A percentile compares a stretch with the other conserved stretches of the same genome.
Evolutionary conservation across 2,329 filamentous ascomycete species (phyloP).

Genomic region (Cladosporium halotolerans): DNA sequence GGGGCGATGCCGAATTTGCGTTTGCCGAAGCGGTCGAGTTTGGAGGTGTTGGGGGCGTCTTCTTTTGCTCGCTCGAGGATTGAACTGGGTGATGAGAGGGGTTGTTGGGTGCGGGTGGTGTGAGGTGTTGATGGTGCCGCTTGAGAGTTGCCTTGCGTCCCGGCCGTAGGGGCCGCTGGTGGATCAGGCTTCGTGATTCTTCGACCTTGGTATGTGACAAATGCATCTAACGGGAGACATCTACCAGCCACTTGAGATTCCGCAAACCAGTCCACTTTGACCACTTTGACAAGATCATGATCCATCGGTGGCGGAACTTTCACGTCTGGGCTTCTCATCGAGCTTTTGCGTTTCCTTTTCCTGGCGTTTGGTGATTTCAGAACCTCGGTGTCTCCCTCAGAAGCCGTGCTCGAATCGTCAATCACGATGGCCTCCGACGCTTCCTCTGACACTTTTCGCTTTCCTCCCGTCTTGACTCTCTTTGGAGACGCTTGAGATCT

Average conservation of each 20-base stretch:
- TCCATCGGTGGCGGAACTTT: background rate
- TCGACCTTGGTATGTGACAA: slow-evolving; percentile 47
- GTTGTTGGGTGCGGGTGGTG: background rate
- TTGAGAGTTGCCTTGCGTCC: background rate
- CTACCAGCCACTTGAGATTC: slow-evolving; percentile 39
- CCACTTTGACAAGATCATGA: slow-evolving; percentile 36
- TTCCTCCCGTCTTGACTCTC: slow-evolving; percentile 7
- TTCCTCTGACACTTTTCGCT: background rate
- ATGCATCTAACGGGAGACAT: slow-evolving; percentile 43
- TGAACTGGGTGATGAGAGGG: background rate
- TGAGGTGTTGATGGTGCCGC: background rate
- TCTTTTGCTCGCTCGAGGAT: slow-evolving; percentile 50
- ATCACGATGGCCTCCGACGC: slow-evolving; percentile 14
- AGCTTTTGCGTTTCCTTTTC: background rate
- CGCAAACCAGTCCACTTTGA: slow-evolving; percentile 50
- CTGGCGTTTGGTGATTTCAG: background rate
- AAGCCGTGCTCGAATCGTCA: slow-evolving; percentile 31
- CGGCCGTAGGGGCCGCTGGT: background rate
- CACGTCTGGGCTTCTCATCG: background rate
- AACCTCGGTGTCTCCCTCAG: slow-evolving; percentile 19
- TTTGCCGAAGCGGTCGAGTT: slow-evolving; percentile 21
- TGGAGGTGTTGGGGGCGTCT: slow-evolving; percentile 20
- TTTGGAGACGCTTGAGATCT: background rate
- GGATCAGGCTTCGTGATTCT: slow-evolving; percentile 17
- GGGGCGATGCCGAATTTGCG: slow-evolving; percentile 20